Evolutionary conservation across 495 filamentous ascomycete species (phyloP).

Genomic region (Bacidia gigantensis): DNA sequence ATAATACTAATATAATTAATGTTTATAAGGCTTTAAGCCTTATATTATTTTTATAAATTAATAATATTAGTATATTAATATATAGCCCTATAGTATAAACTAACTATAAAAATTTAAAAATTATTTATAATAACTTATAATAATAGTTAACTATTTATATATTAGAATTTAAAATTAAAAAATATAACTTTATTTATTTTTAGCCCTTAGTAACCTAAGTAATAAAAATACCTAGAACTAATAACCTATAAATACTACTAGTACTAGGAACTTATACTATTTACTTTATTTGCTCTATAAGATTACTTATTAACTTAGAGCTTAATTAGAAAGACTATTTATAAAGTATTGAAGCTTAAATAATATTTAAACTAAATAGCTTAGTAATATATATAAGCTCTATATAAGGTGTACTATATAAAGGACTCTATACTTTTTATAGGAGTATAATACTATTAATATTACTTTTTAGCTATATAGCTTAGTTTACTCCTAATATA

Average conservation of each 20-base stretch:
- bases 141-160: too few species aligned
- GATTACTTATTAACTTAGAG: neutral
- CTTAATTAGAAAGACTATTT: neutral
- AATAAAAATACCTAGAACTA: too few species aligned
- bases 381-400: neutral
- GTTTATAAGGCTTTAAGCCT: too few species aligned
- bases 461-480: neutral
- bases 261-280: neutral
- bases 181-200: too few species aligned
- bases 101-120: too few species aligned
- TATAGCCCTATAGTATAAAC: too few species aligned
- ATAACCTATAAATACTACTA: neutral
- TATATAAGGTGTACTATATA: neutral
- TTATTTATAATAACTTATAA: too few species aligned
- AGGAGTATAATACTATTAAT: slow-evolving; percentile 1
- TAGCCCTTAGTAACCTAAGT: too few species aligned
- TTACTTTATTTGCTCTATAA: neutral
- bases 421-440: neutral
- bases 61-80: too few species aligned
- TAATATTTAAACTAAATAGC: neutral
- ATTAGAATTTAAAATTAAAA: too few species aligned
- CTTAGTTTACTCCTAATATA: neutral
- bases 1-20: too few species aligned
- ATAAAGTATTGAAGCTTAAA: neutral
- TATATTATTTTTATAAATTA: too few species aligned